Evolutionary conservation across 1,284 basidiomycete genomes (phyloP).

Genomic region (Ceratobasidium sp.): DNA sequence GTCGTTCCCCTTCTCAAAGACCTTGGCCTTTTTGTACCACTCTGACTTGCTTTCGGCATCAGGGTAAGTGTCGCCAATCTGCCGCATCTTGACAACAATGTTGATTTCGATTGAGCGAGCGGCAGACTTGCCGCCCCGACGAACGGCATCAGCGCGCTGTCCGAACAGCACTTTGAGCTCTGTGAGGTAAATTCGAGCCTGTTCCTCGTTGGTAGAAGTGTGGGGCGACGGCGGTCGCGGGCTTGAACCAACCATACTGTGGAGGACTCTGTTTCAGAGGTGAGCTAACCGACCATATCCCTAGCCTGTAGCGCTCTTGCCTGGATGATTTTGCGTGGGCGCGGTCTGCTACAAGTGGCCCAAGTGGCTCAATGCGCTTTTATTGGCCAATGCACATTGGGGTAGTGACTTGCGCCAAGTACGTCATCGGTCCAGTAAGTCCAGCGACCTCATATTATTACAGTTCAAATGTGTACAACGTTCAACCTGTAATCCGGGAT

Average conservation of each 20-base stretch:
- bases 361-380: background rate
- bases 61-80: slow-evolving; percentile 27
- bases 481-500: too few relatives aligned
- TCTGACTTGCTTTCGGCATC: background rate
- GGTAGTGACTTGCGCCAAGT: background rate
- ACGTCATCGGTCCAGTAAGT: background rate
- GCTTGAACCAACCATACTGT: background rate
- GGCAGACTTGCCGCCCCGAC: background rate
- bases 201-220: background rate
- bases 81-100: slow-evolving; percentile 8
- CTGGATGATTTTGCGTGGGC: background rate
- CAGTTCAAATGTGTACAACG: too few relatives aligned
- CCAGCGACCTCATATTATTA: too few relatives aligned
- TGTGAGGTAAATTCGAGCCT: background rate
- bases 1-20: background rate
- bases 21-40: slow-evolving; percentile 6
- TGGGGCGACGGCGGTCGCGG: background rate
- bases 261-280: background rate
- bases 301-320: background rate
- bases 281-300: background rate
- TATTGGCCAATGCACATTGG: background rate
- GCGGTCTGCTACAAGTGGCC: background rate
- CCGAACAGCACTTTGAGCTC: slow-evolving; percentile 11
- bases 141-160: background rate
- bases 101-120: background rate